These are phyloP conservation scores for Volvariella surrecta DNA, from an alignment of 1,284 basidiomycete species.

Conservation along the genomic window DNA sequence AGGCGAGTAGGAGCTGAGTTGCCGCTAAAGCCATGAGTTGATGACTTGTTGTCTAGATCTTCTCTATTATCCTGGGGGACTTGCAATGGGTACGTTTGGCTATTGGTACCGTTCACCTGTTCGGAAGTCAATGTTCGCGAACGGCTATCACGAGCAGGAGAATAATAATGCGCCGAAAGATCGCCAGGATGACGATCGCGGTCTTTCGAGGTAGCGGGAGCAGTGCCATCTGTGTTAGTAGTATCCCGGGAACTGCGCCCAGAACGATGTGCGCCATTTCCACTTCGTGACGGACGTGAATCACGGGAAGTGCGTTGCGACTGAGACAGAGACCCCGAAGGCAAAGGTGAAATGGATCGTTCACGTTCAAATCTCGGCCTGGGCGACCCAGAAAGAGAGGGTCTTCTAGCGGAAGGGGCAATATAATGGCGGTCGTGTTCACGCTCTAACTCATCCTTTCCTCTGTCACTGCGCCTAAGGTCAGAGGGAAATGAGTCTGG, in stretches of 20 bases:
- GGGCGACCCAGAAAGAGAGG: slow-evolving; percentile 18
- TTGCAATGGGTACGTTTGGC: slow-evolving; percentile 9
- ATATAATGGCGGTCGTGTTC: slow-evolving; percentile 11
- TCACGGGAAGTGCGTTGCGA: slow-evolving; percentile 1
- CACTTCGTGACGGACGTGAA: neutral
- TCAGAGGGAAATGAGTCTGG: slow-evolving; percentile 18
- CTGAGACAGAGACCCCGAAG: slow-evolving; percentile 8
- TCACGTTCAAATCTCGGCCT: slow-evolving; percentile 17
- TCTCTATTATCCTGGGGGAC: slow-evolving; percentile 11
- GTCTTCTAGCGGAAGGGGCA: slow-evolving; percentile 6
- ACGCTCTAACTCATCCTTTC: slow-evolving; percentile 9
- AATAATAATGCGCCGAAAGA: slow-evolving; percentile 22
- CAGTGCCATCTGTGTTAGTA: slow-evolving; percentile 20
- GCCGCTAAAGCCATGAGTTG: slow-evolving; percentile 5
- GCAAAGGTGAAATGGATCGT: slow-evolving; percentile 20
- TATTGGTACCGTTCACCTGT: too few relatives aligned
- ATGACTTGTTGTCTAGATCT: slow-evolving; percentile 11
- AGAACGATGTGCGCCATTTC: neutral
- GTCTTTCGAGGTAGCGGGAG: slow-evolving; percentile 17
- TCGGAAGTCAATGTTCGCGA: too few relatives aligned
- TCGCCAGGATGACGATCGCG: slow-evolving; percentile 14
- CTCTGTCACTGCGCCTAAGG: slow-evolving; percentile 14
- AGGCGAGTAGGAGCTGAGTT: neutral
- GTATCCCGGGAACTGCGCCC: neutral
- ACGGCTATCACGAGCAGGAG: too few relatives aligned